A percentile compares a stretch with the other conserved stretches of the same genome.
phyloP scores from a whole-genome alignment of 1,139 yeast species.

The Blastobotrys persicus region DNA sequence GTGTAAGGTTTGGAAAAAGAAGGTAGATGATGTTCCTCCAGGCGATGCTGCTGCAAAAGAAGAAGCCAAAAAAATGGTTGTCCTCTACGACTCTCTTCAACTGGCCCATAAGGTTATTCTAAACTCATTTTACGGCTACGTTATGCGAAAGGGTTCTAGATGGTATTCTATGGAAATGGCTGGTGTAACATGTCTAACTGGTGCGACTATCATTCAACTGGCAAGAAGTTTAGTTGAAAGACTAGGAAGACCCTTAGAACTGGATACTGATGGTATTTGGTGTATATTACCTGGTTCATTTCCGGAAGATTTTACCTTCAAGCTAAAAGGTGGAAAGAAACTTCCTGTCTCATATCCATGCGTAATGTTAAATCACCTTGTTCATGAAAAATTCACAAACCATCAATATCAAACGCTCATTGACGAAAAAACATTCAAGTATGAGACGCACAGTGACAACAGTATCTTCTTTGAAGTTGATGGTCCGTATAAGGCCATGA shows the following conservation, averaged over 20 bases:
- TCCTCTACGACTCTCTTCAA: conserved; percentile 90
- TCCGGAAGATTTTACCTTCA: conserved; percentile 81
- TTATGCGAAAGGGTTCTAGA: conserved; percentile 97
- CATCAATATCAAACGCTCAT: conserved; percentile 88
- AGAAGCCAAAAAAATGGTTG: conserved; percentile 88
- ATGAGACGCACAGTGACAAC: conserved; percentile 80
- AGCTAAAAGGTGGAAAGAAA: conserved; percentile 73
- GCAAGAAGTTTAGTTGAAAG: conserved; percentile 92
- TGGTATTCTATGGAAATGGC: conserved; percentile 99
- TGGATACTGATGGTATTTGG: conserved; percentile 99
- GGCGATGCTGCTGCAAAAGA: conserved; percentile 61
- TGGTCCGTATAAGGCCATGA: conserved; percentile 98
- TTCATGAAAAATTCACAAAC: conserved; percentile 87
- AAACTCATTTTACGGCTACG: conserved; percentile 96
- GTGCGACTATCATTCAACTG: conserved; percentile 97
- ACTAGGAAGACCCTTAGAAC: conserved; percentile 89
- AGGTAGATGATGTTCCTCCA: conserved; percentile 54
- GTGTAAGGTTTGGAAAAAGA: conserved; percentile 93
- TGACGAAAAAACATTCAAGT: conserved; percentile 65
- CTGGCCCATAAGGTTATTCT: conserved; percentile 95
- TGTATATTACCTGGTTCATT: conserved; percentile 91
- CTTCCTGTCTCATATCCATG: conserved; percentile 87
- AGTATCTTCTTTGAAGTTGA: conserved; percentile 97
- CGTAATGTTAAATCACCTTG: conserved; percentile 91
- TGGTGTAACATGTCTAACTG: conserved; percentile 96